Evolutionary conservation across 192 early-diverging fungal species (phyloP).

Genomic region (Umbelopsis sp.): DNA sequence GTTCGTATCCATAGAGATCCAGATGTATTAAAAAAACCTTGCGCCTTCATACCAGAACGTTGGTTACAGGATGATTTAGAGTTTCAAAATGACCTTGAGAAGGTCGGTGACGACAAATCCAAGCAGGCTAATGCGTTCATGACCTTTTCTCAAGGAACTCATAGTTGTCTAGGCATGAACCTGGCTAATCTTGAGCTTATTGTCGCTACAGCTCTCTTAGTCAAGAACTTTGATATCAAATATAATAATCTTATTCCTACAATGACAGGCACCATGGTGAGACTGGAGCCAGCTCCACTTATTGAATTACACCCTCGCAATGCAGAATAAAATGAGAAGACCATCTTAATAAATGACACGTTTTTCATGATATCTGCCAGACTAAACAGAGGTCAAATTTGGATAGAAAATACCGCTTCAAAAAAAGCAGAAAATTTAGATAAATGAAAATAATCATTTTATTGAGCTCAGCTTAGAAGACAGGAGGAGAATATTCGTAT

Average conservation of each 20-base stretch:
- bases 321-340: no score
- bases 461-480: no score
- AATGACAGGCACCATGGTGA: background rate
- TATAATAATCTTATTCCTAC: background rate
- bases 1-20: conserved; percentile 2
- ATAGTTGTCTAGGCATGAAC: conserved; percentile 7
- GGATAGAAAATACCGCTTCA: no score
- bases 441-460: no score
- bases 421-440: no score
- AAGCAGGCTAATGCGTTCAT: background rate
- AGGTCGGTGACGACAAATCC: background rate
- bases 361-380: no score
- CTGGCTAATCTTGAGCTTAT: conserved; percentile 18
- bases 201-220: background rate
- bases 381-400: no score
- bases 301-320: background rate
- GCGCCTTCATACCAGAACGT: conserved; percentile 11
- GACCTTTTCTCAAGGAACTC: conserved; percentile 15
- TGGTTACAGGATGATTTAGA: background rate
- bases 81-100: background rate
- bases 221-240: background rate
- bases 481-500: background rate
- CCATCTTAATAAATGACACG: no score
- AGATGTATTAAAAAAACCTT: background rate
- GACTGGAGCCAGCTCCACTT: background rate